Evolutionary conservation across 805 yeast species (phyloP).

Genomic region (Candida cerambycidarum): DNA sequence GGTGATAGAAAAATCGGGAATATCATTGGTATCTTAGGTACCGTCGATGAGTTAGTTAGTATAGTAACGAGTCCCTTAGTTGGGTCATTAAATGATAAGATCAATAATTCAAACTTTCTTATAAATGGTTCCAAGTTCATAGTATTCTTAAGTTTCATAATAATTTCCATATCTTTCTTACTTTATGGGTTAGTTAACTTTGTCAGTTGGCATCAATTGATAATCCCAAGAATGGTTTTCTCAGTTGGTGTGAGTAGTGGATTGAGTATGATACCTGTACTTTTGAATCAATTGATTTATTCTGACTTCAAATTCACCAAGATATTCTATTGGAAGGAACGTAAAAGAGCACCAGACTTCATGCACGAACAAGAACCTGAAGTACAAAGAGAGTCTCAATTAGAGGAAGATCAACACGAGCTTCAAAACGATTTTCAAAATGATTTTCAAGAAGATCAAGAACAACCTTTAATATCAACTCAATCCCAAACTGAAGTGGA

Average conservation of each 20-base stretch:
- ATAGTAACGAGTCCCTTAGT: constrained; percentile 57
- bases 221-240: constrained; percentile 51
- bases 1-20: constrained; percentile 26
- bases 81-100: constrained; percentile 62
- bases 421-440: too few relatives aligned
- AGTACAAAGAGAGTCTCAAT: not conserved
- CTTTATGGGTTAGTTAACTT: constrained; percentile 55
- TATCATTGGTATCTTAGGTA: constrained; percentile 37
- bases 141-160: constrained; percentile 46
- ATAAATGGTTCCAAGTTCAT: constrained; percentile 55
- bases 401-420: not conserved
- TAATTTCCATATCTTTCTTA: constrained; percentile 46
- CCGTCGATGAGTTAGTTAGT: constrained; percentile 59
- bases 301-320: constrained; percentile 39
- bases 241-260: constrained; percentile 59
- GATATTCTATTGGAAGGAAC: constrained; percentile 27
- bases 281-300: constrained; percentile 54
- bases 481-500: not conserved
- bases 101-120: constrained; percentile 22
- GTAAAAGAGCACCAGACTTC: too few relatives aligned
- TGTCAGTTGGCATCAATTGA: constrained; percentile 29
- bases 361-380: not conserved
- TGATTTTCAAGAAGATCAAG: not conserved
- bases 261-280: constrained; percentile 60
- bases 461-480: constrained; percentile 16